These are phyloP conservation scores for Triticum timopheevii DNA, from an alignment of 176 grass and related monocot species.

Conservation along the genomic window DNA sequence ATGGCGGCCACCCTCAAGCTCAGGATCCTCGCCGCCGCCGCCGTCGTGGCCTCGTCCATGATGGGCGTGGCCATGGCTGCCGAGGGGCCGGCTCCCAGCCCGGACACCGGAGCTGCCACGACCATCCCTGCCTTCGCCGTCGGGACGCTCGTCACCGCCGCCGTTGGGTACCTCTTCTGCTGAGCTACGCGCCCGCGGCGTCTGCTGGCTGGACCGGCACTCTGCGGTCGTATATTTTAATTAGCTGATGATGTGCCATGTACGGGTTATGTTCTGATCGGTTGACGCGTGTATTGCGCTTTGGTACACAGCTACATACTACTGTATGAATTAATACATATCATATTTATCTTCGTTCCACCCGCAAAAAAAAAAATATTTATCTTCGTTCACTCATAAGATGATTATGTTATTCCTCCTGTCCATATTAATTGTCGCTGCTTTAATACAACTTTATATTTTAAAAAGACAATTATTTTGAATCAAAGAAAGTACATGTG, in stretches of 20 bases:
- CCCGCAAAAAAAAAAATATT: too few relatives aligned
- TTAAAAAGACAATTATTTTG: too few relatives aligned
- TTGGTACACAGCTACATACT: background rate
- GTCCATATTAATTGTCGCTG: too few relatives aligned
- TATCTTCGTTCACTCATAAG: too few relatives aligned
- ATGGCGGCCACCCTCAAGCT: constrained; percentile 49
- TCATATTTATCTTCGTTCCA: too few relatives aligned
- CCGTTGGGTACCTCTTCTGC: constrained; percentile 52
- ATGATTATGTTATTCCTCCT: too few relatives aligned
- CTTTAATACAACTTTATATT: too few relatives aligned
- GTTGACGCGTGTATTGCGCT: background rate
- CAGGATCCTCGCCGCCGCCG: constrained; percentile 36
- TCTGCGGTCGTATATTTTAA: background rate
- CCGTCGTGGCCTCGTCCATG: constrained; percentile 29
- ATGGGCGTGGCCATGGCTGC: constrained; percentile 19
- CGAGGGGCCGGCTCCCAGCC: constrained; percentile 27
- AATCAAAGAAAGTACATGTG: too few relatives aligned
- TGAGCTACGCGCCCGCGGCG: constrained; percentile 5
- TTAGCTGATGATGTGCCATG: too few relatives aligned
- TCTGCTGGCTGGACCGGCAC: background rate
- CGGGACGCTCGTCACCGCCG: constrained; percentile 20
- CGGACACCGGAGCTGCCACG: background rate
- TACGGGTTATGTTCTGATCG: background rate
- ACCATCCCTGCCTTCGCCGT: constrained; percentile 12
- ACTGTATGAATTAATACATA: background rate